phyloP scores from a whole-genome alignment of 2,329 filamentous ascomycete species.

The Dothistroma pini region DNA sequence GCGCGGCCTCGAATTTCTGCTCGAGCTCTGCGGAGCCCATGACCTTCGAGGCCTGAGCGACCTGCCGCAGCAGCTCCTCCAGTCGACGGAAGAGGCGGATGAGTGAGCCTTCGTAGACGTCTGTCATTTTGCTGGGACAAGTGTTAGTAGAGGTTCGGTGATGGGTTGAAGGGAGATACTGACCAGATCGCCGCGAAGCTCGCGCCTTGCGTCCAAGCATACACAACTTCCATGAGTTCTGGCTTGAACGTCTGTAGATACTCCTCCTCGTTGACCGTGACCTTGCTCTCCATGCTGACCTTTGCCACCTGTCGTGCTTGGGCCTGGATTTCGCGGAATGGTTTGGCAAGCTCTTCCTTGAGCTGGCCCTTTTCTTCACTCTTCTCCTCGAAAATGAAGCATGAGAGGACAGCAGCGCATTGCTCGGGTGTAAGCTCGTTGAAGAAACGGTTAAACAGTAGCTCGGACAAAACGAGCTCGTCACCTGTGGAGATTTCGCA shows the following conservation, averaged over 20 bases:
- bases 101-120: conserved; percentile 93
- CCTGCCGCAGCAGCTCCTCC: conserved; percentile 90
- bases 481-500: conserved; percentile 98
- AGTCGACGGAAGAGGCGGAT: conserved; percentile 94
- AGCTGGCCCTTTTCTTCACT: conserved; percentile 68
- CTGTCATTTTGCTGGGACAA: conserved; percentile 87
- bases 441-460: conserved; percentile 97
- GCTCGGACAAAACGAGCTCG: conserved; percentile 85
- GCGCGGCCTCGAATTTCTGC: conserved; percentile 81
- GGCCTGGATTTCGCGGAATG: conserved; percentile 78
- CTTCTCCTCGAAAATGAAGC: conserved; percentile 98
- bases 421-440: conserved; percentile 89
- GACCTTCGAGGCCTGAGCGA: conserved; percentile 92
- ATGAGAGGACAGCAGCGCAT: conserved; percentile 79
- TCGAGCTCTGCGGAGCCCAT: conserved; percentile 97
- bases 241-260: conserved; percentile 87
- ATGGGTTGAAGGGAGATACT: conserved; percentile 33
- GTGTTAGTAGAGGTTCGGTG: neutral
- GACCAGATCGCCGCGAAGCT: conserved; percentile 95
- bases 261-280: conserved; percentile 90
- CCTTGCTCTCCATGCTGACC: conserved; percentile 90
- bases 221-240: conserved; percentile 96
- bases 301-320: conserved; percentile 88
- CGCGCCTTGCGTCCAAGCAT: conserved; percentile 83
- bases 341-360: conserved; percentile 80